Evolutionary conservation across 2,329 filamentous ascomycete genomes (phyloP), one percentile per base, ranked within the genome.

Genomic region (Colletotrichum coccodes): DNA sequence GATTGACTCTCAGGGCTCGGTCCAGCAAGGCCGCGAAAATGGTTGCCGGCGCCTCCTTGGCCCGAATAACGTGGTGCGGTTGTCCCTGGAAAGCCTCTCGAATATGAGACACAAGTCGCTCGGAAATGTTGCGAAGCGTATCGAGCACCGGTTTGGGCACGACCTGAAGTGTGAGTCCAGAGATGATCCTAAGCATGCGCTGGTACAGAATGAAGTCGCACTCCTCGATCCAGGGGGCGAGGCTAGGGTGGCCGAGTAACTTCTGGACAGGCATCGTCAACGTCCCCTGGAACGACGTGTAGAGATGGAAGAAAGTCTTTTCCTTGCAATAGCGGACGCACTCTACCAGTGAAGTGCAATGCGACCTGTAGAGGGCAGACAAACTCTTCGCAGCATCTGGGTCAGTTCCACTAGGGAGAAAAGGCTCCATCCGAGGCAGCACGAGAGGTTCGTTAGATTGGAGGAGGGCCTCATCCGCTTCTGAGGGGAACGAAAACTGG

Each of bases 221-320:
- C 78, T 97, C 92, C 77, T 96, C 93, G 70, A 99, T 97, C 96
- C 96, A 99, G 1, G 92, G 88, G 3, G 94, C 94, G 63, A 98
- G 84, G 63, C 90, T 91, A 3, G 92, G 90, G 75, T 97, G 90
- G 16, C 91, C 90, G 75, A 99, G 92, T 3, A 99, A 83, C 79
- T 97, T 98, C 79, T 98, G 94, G 3, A 98, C 95, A 6, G 96
- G 96, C 80, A 98, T 97, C 0, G 96, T 99, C 75, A 99, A 88
- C 2, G 95, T 98, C 63, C 96, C 96, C 76, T 97, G 94, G 79
- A 99, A 98, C 1, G 95, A 96, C 6, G 93, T 95, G 78, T 97
- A 97, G 18, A 98, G 88, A 72, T 97, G 94, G 78, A 97, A 97
- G 79, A 99, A 97, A 7, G 94, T 95, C 82, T 97, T 97, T 79